A percentile compares a stretch with the other conserved stretches of the same genome.
phyloP scores from a whole-genome alignment of 495 filamentous ascomycete genomes.

The Letharia lupina region DNA sequence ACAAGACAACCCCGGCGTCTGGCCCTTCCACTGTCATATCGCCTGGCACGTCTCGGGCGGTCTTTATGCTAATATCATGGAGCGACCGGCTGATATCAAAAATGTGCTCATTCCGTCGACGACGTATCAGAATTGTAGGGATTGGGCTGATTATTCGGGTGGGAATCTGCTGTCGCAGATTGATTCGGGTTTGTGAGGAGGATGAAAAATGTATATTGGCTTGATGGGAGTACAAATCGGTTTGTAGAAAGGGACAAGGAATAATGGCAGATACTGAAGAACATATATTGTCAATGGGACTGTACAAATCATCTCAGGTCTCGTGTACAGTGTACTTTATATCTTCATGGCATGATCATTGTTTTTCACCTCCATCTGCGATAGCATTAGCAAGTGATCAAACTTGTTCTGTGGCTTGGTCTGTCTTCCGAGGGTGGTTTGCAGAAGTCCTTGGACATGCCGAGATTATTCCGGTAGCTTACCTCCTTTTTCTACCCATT shows the following conservation, averaged over 20 bases:
- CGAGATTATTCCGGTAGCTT: too few relatives aligned
- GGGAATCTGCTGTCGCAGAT: conserved; percentile 11
- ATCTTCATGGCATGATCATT: too few relatives aligned
- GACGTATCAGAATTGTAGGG: conserved; percentile 7
- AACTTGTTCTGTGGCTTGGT: too few relatives aligned
- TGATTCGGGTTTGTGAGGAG: conserved; percentile 8
- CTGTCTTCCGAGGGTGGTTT: too few relatives aligned
- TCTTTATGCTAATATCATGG: conserved; percentile 22
- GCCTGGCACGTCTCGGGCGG: conserved; percentile 25
- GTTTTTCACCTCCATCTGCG: too few relatives aligned
- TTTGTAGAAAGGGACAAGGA: neutral
- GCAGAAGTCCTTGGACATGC: too few relatives aligned
- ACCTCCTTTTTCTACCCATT: too few relatives aligned
- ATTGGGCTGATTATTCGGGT: conserved; percentile 11
- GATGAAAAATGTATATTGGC: neutral
- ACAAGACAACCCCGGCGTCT: conserved; percentile 22
- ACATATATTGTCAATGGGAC: neutral
- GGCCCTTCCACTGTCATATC: conserved; percentile 27
- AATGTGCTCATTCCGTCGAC: conserved; percentile 18
- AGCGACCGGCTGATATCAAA: conserved; percentile 20
- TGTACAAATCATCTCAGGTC: neutral
- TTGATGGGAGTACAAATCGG: neutral
- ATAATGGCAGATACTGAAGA: neutral
- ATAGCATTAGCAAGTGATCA: too few relatives aligned
- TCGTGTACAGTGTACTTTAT: neutral